These are phyloP conservation scores for Zhuliangozyma parablackwelliae DNA, from an alignment of 1,139 yeast genomes.

Conservation along the genomic window DNA sequence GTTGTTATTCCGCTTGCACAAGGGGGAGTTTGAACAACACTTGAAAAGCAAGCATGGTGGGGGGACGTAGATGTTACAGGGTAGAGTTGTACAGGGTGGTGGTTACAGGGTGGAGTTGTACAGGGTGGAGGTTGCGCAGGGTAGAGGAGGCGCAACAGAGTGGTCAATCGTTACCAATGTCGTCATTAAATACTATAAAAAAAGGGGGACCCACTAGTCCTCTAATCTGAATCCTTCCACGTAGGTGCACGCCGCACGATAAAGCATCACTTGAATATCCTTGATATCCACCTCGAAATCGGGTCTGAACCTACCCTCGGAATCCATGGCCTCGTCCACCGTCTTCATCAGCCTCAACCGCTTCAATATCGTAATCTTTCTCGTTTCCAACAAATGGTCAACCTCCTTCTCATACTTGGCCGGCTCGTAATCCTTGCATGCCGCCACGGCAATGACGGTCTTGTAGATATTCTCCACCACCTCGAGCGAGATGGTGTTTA, in stretches of 20 bases:
- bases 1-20: conserved; percentile 64
- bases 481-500: conserved; percentile 26
- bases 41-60: conserved; percentile 5
- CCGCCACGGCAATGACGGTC: conserved; percentile 21
- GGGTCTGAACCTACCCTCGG: conserved; percentile 11
- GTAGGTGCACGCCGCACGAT: conserved; percentile 36
- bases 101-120: too few relatives aligned
- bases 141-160: too few relatives aligned
- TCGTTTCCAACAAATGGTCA: conserved; percentile 14
- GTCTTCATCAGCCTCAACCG: conserved; percentile 14
- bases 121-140: too few relatives aligned
- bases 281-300: conserved; percentile 17
- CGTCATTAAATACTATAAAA: neutral
- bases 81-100: too few relatives aligned
- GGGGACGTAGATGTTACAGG: too few relatives aligned
- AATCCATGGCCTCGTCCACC: conserved; percentile 12
- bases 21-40: conserved; percentile 53
- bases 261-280: conserved; percentile 31
- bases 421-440: conserved; percentile 16
- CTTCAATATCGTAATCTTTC: conserved; percentile 10
- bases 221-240: conserved; percentile 37
- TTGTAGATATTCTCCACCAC: conserved; percentile 26
- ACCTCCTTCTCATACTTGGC: conserved; percentile 13
- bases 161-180: neutral
- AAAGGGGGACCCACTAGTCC: conserved; percentile 15